A percentile compares a stretch with the other conserved stretches of the same genome.
These are phyloP conservation scores for Jasminum sambac DNA, from an alignment of 257 asterid species.

Conservation along the genomic window DNA sequence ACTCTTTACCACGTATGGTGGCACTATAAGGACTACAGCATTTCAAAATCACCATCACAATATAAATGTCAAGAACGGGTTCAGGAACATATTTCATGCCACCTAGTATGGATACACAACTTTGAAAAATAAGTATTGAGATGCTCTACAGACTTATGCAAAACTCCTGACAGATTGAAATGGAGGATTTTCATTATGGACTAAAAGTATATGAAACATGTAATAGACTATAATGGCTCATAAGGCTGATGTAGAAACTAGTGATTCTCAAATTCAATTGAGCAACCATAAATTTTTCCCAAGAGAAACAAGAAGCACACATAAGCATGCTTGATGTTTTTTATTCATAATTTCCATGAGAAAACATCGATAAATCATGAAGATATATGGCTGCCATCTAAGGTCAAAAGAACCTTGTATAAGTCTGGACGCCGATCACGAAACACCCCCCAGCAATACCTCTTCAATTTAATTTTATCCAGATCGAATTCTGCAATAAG, in stretches of 20 bases:
- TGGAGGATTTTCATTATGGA: not conserved
- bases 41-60: not conserved
- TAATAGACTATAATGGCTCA: not conserved
- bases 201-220: not conserved
- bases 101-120: slow-evolving; percentile 13
- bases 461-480: slow-evolving; percentile 72
- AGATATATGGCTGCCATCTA: slow-evolving; percentile 71
- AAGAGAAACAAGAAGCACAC: not conserved
- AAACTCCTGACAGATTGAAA: not conserved
- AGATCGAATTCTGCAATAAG: slow-evolving; percentile 81
- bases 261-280: not conserved
- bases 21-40: not conserved
- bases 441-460: slow-evolving; percentile 83
- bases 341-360: not conserved
- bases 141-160: slow-evolving; percentile 9
- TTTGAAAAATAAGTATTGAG: slow-evolving; percentile 4
- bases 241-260: slow-evolving; percentile 18
- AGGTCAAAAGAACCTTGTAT: slow-evolving; percentile 85
- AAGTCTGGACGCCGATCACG: slow-evolving; percentile 96
- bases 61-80: not conserved
- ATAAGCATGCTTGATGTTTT: not conserved
- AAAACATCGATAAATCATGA: slow-evolving; percentile 26
- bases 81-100: slow-evolving; percentile 20
- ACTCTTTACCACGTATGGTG: slow-evolving; percentile 16
- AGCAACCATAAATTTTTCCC: slow-evolving; percentile 1